Conservation (phyloP, 805 yeast species). For the Clavispora carvajalis region DNA sequence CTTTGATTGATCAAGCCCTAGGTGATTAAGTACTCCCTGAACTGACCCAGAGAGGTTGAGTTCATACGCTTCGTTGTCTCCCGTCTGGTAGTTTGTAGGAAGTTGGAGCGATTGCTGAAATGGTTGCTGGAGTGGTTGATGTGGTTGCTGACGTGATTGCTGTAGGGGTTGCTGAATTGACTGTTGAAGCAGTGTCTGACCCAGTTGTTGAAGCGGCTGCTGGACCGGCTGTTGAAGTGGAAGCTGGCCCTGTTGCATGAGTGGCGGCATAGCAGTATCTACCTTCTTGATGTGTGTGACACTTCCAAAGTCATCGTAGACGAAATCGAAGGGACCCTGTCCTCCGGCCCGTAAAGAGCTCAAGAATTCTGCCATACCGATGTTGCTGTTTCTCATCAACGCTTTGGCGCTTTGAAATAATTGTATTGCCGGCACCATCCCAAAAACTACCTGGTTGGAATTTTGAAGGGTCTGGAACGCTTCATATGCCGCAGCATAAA, state of each 20-base stretch:
- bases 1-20: conserved; percentile 7
- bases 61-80: neutral
- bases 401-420: conserved; percentile 28
- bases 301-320: conserved; percentile 43
- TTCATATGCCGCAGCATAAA: conserved; percentile 39
- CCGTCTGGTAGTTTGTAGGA: neutral
- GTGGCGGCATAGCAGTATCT: conserved; percentile 5
- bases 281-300: conserved; percentile 37
- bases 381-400: conserved; percentile 23
- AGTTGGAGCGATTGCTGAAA: neutral
- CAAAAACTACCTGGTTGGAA: conserved; percentile 32
- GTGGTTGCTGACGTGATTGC: neutral
- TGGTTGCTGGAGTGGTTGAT: conserved; percentile 2
- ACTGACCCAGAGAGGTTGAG: conserved; percentile 1
- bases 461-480: conserved; percentile 34
- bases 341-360: conserved; percentile 10
- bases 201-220: neutral
- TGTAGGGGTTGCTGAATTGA: neutral
- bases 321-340: conserved; percentile 33
- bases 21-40: conserved; percentile 5
- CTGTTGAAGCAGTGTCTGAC: neutral
- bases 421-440: conserved; percentile 29
- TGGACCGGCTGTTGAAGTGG: neutral
- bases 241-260: neutral
- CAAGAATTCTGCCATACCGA: conserved; percentile 30